Percentiles rank a stretch among this genome's conserved stretches.
Conservation (phyloP, 2,329 filamentous ascomycete species). For the Fonsecaea erecta region DNA sequence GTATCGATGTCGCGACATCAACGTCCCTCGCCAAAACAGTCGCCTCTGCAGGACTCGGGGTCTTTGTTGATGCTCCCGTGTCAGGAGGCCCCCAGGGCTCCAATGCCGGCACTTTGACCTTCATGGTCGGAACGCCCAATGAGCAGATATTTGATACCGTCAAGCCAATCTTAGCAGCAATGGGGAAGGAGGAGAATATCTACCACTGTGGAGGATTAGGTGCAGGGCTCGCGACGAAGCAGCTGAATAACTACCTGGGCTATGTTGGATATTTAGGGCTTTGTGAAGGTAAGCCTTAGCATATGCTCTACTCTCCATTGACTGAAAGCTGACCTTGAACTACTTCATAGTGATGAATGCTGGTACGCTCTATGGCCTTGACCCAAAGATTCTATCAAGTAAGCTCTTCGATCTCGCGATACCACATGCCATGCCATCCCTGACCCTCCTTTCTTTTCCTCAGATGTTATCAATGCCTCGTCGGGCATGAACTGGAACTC, state of each 20-base stretch:
- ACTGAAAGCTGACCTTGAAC: neutral
- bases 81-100: constrained; percentile 10
- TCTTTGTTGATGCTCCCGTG: constrained; percentile 15
- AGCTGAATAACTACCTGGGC: constrained; percentile 16
- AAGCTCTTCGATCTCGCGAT: neutral
- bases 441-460: neutral
- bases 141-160: constrained; percentile 6
- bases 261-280: constrained; percentile 16
- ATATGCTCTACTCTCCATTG: neutral
- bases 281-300: constrained; percentile 5
- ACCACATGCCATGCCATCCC: neutral
- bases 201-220: constrained; percentile 18
- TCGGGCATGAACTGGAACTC: constrained; percentile 18
- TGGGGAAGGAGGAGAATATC: constrained; percentile 17
- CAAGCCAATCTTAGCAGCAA: constrained; percentile 7
- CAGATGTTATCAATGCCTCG: constrained; percentile 15
- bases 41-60: neutral
- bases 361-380: constrained; percentile 9
- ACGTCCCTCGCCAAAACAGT: constrained; percentile 5
- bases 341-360: constrained; percentile 10
- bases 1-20: constrained; percentile 14
- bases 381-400: constrained; percentile 18
- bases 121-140: constrained; percentile 13
- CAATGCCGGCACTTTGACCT: constrained; percentile 11
- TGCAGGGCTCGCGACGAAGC: constrained; percentile 14